Conservation (phyloP, 1,284 basidiomycete species). For the Inonotus hispidus region DNA sequence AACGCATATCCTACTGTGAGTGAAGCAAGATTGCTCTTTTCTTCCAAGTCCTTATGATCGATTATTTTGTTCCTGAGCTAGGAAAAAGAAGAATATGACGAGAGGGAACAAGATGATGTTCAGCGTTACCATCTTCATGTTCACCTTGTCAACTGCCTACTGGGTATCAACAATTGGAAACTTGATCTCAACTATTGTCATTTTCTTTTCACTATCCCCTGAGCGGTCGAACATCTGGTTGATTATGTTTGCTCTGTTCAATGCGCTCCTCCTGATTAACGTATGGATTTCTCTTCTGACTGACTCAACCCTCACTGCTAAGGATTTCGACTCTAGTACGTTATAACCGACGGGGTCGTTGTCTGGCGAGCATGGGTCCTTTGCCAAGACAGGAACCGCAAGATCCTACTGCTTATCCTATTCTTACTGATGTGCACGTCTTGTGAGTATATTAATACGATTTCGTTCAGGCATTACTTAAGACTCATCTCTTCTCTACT, state of each 20-base stretch:
- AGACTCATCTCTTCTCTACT: too few relatives aligned
- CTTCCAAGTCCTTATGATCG: neutral
- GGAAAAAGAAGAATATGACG: neutral
- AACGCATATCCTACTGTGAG: neutral
- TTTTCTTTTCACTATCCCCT: neutral
- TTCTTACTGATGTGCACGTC: neutral
- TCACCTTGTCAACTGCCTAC: neutral
- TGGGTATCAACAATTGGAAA: neutral
- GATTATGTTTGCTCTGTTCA: neutral
- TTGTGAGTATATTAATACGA: neutral
- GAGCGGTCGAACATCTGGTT: neutral
- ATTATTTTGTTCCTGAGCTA: neutral
- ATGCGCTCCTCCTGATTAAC: conserved; percentile 1
- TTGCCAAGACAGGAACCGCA: neutral
- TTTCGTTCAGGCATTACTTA: neutral
- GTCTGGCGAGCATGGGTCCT: conserved; percentile 9
- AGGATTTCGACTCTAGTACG: neutral
- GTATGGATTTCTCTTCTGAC: neutral
- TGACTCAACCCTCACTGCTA: neutral
- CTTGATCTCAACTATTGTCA: neutral
- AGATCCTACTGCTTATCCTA: neutral
- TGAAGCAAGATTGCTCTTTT: neutral
- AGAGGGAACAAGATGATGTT: conserved; percentile 3
- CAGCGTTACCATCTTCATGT: conserved; percentile 5
- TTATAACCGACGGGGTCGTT: conserved; percentile 1